phyloP scores from a whole-genome alignment of 768 basidiomycete genomes.

The Xerocomellus amylosporus region DNA sequence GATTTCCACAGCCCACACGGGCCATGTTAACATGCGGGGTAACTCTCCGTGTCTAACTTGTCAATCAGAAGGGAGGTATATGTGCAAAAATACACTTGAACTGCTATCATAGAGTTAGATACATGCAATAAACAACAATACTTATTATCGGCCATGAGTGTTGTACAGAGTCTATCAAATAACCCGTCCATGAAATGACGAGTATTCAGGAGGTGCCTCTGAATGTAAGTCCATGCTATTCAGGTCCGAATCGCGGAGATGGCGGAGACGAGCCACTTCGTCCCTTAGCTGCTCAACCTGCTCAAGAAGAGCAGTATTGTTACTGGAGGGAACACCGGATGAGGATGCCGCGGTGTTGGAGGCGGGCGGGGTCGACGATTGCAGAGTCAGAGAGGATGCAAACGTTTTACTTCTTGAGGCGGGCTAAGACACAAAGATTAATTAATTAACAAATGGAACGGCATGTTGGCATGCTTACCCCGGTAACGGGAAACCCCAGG shows the following conservation, averaged over 20 bases:
- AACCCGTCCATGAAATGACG: neutral
- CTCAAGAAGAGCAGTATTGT: neutral
- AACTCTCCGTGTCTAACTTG: no score
- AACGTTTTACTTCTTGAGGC: neutral
- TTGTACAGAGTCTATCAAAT: neutral
- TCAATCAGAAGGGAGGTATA: no score
- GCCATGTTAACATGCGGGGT: no score
- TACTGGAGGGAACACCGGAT: neutral
- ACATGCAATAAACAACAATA: neutral
- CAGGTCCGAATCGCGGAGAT: neutral
- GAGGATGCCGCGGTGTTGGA: neutral
- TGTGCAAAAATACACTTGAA: no score
- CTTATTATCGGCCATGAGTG: no score
- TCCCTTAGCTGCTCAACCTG: conserved; percentile 6
- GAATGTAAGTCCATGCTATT: neutral
- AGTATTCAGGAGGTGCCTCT: neutral
- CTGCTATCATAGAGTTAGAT: no score
- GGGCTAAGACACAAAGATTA: neutral
- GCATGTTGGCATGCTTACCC: neutral
- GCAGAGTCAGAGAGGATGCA: neutral
- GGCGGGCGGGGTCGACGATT: neutral
- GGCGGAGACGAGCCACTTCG: conserved; percentile 12
- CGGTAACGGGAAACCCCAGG: neutral
- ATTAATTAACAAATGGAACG: neutral
- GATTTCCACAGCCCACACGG: no score